phyloP scores from a whole-genome alignment of 192 early-diverging fungal species.

The Linnemannia hyalina region DNA sequence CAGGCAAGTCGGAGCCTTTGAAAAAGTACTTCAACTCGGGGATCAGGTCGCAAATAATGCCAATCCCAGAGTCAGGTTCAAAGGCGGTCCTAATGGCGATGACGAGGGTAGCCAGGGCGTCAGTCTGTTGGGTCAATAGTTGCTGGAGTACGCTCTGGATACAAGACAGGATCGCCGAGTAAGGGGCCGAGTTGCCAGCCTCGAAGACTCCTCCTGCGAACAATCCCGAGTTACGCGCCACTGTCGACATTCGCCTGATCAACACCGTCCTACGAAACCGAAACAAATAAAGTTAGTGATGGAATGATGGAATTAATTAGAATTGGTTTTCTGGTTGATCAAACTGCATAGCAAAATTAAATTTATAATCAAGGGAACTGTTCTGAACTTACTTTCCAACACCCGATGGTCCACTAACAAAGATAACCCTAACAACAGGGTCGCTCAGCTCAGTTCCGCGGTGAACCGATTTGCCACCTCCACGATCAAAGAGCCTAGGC shows the following conservation, averaged over 20 bases:
- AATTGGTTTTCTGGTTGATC: neutral
- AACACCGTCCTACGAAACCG: constrained; percentile 20
- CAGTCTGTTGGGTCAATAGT: constrained; percentile 41
- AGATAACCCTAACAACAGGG: constrained; percentile 46
- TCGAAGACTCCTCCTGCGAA: constrained; percentile 51
- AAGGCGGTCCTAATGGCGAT: constrained; percentile 51
- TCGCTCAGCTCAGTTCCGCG: constrained; percentile 25
- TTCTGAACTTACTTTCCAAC: constrained; percentile 44
- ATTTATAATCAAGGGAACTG: neutral
- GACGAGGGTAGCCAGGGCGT: constrained; percentile 38
- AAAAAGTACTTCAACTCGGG: constrained; percentile 50
- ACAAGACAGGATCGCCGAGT: constrained; percentile 49
- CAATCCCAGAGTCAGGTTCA: constrained; percentile 48
- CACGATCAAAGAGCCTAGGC: constrained; percentile 35
- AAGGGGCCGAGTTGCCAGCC: constrained; percentile 19
- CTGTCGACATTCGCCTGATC: constrained; percentile 37
- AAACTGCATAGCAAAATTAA: neutral
- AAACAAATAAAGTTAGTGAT: neutral
- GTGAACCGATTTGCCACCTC: constrained; percentile 23
- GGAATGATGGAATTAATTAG: neutral
- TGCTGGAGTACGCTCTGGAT: constrained; percentile 52
- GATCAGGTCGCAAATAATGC: constrained; percentile 50
- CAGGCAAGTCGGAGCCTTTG: constrained; percentile 39
- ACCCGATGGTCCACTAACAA: constrained; percentile 46
- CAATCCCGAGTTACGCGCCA: constrained; percentile 40